These are phyloP conservation scores for Lenwebbia sp. DNA, from an alignment of 345 rosid genomes.

Conservation along the genomic window DNA sequence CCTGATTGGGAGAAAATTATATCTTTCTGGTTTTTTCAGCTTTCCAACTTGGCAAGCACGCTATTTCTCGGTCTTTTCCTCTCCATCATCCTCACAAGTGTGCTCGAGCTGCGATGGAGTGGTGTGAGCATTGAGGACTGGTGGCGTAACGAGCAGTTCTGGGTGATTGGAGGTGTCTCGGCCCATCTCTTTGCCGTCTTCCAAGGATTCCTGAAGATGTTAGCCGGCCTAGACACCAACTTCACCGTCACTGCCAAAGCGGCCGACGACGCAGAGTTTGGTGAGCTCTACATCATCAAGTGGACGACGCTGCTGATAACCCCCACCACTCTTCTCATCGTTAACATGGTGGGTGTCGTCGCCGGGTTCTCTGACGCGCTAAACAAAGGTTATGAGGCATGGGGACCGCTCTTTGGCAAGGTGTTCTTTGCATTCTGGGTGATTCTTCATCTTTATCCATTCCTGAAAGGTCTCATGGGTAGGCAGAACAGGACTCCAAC, in stretches of 20 bases:
- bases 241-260: slow-evolving; percentile 96
- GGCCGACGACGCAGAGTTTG: slow-evolving; percentile 81
- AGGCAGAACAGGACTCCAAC: slow-evolving; percentile 95
- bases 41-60: slow-evolving; percentile 81
- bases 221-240: slow-evolving; percentile 89
- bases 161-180: slow-evolving; percentile 98
- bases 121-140: slow-evolving; percentile 89
- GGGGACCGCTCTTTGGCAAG: slow-evolving; percentile 98
- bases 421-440: slow-evolving; percentile 97
- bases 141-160: slow-evolving; percentile 96
- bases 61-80: slow-evolving; percentile 88
- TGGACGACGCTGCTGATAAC: slow-evolving; percentile 95
- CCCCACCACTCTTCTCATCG: slow-evolving; percentile 76
- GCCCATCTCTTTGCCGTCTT: slow-evolving; percentile 95
- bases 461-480: slow-evolving; percentile 99
- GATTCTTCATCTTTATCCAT: slow-evolving; percentile 91
- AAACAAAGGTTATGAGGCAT: slow-evolving; percentile 91
- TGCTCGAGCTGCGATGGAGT: slow-evolving; percentile 94
- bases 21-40: slow-evolving; percentile 18
- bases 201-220: slow-evolving; percentile 90
- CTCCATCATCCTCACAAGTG: slow-evolving; percentile 74
- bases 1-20: background rate
- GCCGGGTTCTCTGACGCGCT: slow-evolving; percentile 98
- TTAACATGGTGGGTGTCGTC: slow-evolving; percentile 92
- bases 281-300: slow-evolving; percentile 82